These are phyloP conservation scores for Trichocomaceae sp. DNA, from an alignment of 2,329 filamentous ascomycete species.

Conservation along the genomic window DNA sequence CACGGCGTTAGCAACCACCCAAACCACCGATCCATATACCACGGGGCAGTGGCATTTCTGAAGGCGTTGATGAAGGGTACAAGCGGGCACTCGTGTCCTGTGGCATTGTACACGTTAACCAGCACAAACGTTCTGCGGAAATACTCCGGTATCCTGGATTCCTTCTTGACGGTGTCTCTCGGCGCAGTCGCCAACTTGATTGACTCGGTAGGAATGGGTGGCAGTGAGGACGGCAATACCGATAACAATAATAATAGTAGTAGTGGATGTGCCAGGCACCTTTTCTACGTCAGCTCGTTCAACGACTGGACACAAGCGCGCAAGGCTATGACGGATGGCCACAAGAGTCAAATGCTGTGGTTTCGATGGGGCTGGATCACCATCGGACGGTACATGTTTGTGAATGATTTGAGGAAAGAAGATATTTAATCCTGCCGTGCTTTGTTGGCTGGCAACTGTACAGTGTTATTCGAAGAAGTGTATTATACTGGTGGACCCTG, in stretches of 20 bases:
- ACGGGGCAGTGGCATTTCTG: slow-evolving; percentile 71
- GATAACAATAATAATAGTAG: slow-evolving; percentile 35
- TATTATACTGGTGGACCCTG: background rate
- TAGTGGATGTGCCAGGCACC: slow-evolving; percentile 45
- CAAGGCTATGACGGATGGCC: slow-evolving; percentile 80
- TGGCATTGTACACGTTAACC: slow-evolving; percentile 79
- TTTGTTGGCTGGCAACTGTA: background rate
- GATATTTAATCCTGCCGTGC: slow-evolving; percentile 29
- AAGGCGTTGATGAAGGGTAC: slow-evolving; percentile 56
- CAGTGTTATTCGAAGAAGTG: background rate
- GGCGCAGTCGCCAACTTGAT: slow-evolving; percentile 41
- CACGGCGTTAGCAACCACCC: slow-evolving; percentile 78
- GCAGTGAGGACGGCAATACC: slow-evolving; percentile 30
- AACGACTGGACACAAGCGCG: slow-evolving; percentile 61
- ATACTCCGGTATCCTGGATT: slow-evolving; percentile 71
- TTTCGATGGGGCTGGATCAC: slow-evolving; percentile 95
- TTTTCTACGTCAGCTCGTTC: slow-evolving; percentile 68
- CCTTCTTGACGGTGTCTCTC: slow-evolving; percentile 60
- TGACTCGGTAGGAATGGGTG: slow-evolving; percentile 9
- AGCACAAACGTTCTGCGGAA: slow-evolving; percentile 69
- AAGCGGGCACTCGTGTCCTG: slow-evolving; percentile 61
- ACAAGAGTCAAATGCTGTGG: slow-evolving; percentile 97
- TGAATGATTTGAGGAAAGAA: slow-evolving; percentile 74
- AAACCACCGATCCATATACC: slow-evolving; percentile 85
- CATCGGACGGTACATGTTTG: slow-evolving; percentile 85